These are phyloP conservation scores for Pyrus pyrifolia DNA, from an alignment of 306 rosid genomes.

Conservation along the genomic window DNA sequence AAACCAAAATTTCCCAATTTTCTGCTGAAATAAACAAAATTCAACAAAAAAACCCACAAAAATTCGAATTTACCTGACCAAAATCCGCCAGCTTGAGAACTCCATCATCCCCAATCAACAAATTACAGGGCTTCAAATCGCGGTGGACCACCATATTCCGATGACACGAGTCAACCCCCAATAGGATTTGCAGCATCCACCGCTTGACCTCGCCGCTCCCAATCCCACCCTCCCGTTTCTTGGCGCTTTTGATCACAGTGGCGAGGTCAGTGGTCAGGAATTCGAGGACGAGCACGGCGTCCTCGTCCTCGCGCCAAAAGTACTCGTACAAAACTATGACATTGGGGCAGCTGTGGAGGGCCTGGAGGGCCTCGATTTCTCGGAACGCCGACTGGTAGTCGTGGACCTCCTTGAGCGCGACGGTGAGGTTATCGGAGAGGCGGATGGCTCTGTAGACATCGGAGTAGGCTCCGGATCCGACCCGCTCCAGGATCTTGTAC, in stretches of 20 bases:
- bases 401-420: conserved; percentile 90
- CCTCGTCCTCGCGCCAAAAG: conserved; percentile 90
- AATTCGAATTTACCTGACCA: conserved; percentile 60
- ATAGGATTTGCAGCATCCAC: conserved; percentile 74
- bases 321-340: conserved; percentile 68
- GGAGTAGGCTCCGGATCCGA: conserved; percentile 88
- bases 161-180: conserved; percentile 75
- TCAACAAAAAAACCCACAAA: background rate
- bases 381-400: conserved; percentile 72
- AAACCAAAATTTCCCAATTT: background rate
- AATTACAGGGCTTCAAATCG: conserved; percentile 74
- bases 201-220: conserved; percentile 51
- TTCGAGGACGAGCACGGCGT: conserved; percentile 87
- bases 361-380: conserved; percentile 71
- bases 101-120: conserved; percentile 73
- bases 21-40: background rate
- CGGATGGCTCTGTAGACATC: conserved; percentile 77
- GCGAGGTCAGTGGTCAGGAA: conserved; percentile 52
- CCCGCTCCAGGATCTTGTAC: conserved; percentile 56
- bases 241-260: conserved; percentile 47
- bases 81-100: conserved; percentile 81
- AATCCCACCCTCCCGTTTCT: conserved; percentile 34
- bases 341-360: conserved; percentile 50
- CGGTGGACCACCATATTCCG: conserved; percentile 64
- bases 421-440: conserved; percentile 47